Evolutionary conservation across 1,284 basidiomycete genomes (phyloP).

Genomic region (Tylopilus sp.): DNA sequence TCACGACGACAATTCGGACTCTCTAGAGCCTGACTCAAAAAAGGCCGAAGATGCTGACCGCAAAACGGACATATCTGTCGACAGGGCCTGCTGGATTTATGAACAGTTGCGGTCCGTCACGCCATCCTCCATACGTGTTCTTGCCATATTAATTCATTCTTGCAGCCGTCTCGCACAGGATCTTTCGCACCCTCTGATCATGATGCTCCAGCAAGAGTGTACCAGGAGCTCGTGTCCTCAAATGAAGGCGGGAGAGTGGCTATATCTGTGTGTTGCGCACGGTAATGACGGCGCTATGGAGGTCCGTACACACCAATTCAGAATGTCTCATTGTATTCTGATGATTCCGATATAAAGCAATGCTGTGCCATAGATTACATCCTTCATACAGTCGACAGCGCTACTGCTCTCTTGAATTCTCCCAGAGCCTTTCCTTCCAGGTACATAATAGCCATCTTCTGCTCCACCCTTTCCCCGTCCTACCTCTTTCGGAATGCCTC

Average conservation of each 20-base stretch:
- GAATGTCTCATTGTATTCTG: conserved; percentile 7
- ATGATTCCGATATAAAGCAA: conserved; percentile 45
- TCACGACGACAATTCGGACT: conserved; percentile 40
- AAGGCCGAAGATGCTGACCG: conserved; percentile 39
- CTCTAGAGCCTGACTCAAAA: conserved; percentile 35
- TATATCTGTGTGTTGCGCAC: conserved; percentile 93
- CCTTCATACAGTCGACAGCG: conserved; percentile 89
- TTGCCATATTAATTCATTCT: conserved; percentile 5
- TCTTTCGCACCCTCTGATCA: conserved; percentile 84
- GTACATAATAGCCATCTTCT: conserved; percentile 38
- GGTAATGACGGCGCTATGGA: conserved; percentile 74
- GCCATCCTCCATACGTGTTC: neutral
- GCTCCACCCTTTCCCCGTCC: conserved; percentile 23
- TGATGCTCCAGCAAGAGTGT: conserved; percentile 81
- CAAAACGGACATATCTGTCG: conserved; percentile 55
- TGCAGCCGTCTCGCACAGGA: conserved; percentile 86
- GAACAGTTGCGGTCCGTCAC: conserved; percentile 79
- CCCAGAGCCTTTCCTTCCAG: conserved; percentile 88
- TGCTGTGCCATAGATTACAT: conserved; percentile 98
- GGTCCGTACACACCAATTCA: conserved; percentile 37
- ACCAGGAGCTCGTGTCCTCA: conserved; percentile 81
- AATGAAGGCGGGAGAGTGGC: conserved; percentile 97
- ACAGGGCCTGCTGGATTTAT: conserved; percentile 89
- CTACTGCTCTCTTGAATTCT: conserved; percentile 89
- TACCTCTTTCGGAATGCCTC: conserved; percentile 4